phyloP scores from a whole-genome alignment of 805 yeast species.

The Nakazawaea anatomiae region DNA sequence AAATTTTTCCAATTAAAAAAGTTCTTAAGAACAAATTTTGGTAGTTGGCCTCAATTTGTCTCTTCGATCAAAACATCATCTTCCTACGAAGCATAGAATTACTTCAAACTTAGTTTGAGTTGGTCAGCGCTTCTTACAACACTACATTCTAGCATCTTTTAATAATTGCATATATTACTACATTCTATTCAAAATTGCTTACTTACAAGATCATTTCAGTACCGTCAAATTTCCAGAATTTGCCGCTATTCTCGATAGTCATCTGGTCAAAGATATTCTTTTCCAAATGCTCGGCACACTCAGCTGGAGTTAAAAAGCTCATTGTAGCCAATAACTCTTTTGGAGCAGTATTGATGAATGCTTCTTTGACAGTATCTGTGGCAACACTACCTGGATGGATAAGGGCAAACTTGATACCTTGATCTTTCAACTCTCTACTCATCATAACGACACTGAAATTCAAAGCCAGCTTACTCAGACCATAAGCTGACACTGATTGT shows the following conservation, averaged over 20 bases:
- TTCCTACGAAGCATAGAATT: too few relatives aligned
- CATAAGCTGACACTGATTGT: neutral
- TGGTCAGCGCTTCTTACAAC: too few relatives aligned
- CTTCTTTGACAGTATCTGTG: neutral
- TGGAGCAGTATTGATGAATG: neutral
- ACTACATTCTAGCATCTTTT: too few relatives aligned
- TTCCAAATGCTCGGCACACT: neutral
- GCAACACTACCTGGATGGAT: neutral
- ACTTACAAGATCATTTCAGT: neutral
- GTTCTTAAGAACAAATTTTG: too few relatives aligned
- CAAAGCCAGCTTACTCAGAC: neutral
- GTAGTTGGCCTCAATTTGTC: too few relatives aligned
- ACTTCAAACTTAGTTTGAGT: too few relatives aligned
- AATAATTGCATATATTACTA: too few relatives aligned
- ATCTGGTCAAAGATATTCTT: neutral
- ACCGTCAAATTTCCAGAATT: neutral
- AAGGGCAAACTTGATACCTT: neutral
- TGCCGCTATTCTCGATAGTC: neutral
- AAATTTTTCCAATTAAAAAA: too few relatives aligned
- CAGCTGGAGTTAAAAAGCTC: neutral
- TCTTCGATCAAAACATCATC: too few relatives aligned
- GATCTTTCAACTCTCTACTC: neutral
- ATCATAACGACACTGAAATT: neutral
- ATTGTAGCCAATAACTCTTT: neutral
- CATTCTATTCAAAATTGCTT: neutral